Base-by-base conservation (phyloP, 2,329 filamentous ascomycete species). In the Grosmannia serpens region DNA sequence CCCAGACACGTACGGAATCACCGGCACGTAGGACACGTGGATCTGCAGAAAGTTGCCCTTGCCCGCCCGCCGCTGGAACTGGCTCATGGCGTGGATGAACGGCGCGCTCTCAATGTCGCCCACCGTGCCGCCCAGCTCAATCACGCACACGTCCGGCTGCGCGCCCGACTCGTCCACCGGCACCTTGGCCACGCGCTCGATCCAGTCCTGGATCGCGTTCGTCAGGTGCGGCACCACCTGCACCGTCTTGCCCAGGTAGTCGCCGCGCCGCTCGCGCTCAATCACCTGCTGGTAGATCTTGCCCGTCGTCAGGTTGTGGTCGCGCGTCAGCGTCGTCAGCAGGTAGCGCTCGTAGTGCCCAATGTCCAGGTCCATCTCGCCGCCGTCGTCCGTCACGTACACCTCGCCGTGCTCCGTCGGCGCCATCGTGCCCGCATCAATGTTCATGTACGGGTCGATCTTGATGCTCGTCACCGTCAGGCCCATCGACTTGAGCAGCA, bases 291-390 rank as follows among this genome's bases (percentile, higher is more conserved):
- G 81, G 74, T 96, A 97, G 65, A 97, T 90, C 77, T 97, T 96
- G 69, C 94, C 94, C 7, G 92, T 96, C 4, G 94, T 99, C 73
- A 99, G 95, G 73, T 97, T 97, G 77, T 92, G 90, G 66, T 96
- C 91, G 62, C 86, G 80, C 10, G 84, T 89, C 61, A 97, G 79
- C 58, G 86, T 88, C 64, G 92, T 86, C 67, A 86, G 86, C 58
- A 96, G 84, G 70, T 95, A 95, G 60, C 77, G 68, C 66, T 82
- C 78, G 65, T 81, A 83, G 68, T 82, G 81, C 24, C 80, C 80
- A 51, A 83, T 73, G 65, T 83, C 80, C 15, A 82, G 68, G 65
- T 81, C 79, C 57, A 63, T 64, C 71, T 89, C 88, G 64, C 88
- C 88, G 63, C 89, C 89, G 67, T 94, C 89, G 65, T 89, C 84